phyloP scores from a whole-genome alignment of 768 basidiomycete species.

The Lactarius psammicola region DNA sequence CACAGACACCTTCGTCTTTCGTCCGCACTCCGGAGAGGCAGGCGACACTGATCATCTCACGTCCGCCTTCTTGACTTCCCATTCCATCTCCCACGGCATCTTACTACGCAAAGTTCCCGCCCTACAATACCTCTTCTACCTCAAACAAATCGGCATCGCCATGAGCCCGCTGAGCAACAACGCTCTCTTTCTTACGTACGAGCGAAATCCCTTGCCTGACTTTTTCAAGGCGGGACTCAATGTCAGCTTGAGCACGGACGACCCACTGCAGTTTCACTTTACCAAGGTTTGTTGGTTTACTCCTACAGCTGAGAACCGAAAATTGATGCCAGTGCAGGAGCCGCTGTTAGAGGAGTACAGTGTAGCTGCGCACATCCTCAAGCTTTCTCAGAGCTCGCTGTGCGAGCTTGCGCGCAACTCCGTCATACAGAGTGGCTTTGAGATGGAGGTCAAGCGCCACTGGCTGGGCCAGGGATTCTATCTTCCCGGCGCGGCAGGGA shows the following conservation, averaged over 20 bases:
- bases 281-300: slow-evolving; percentile 63
- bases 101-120: slow-evolving; percentile 96
- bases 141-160: slow-evolving; percentile 97
- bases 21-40: slow-evolving; percentile 97
- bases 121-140: slow-evolving; percentile 93
- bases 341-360: slow-evolving; percentile 96
- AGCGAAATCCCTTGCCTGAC: slow-evolving; percentile 94
- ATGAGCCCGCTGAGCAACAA: slow-evolving; percentile 99
- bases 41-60: slow-evolving; percentile 98
- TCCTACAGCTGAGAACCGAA: background rate
- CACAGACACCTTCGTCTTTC: slow-evolving; percentile 91
- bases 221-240: slow-evolving; percentile 97
- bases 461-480: slow-evolving; percentile 96
- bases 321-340: slow-evolving; percentile 58
- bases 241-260: slow-evolving; percentile 94
- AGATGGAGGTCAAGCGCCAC: slow-evolving; percentile 96
- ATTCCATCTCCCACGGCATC: slow-evolving; percentile 99
- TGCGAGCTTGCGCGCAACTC: slow-evolving; percentile 99
- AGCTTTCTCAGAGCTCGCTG: slow-evolving; percentile 88
- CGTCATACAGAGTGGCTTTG: slow-evolving; percentile 94
- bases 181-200: slow-evolving; percentile 93
- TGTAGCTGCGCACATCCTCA: slow-evolving; percentile 97
- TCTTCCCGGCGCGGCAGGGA: slow-evolving; percentile 87
- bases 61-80: slow-evolving; percentile 92
- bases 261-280: slow-evolving; percentile 96